A percentile compares a stretch with the other conserved stretches of the same genome.
phyloP scores from a whole-genome alignment of 441 rosid species.

The Eutrema salsugineum region DNA sequence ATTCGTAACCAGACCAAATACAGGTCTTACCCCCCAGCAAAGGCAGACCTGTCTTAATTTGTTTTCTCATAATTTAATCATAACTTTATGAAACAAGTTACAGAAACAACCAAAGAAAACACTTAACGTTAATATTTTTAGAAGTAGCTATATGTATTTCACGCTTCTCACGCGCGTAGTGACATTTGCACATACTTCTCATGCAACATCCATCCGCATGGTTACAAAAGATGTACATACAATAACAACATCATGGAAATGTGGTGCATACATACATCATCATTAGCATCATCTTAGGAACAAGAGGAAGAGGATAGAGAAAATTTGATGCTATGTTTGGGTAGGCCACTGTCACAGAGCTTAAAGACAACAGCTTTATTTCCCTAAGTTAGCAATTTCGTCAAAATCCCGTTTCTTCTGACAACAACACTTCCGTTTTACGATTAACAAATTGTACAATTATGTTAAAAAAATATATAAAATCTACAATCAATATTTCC shows the following conservation, averaged over 20 bases:
- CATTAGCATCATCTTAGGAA: conserved; percentile 6
- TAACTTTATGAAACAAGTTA: not conserved
- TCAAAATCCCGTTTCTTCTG: conserved; percentile 24
- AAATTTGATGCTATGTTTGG: conserved; percentile 22
- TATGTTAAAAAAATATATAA: not conserved
- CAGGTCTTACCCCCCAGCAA: conserved; percentile 15
- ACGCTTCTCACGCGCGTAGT: conserved; percentile 16
- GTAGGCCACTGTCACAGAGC: conserved; percentile 22
- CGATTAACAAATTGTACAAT: not conserved
- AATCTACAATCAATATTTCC: not conserved
- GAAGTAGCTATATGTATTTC: not conserved
- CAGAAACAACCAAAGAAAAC: not conserved
- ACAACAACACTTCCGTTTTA: conserved; percentile 20
- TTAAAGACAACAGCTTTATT: conserved; percentile 13
- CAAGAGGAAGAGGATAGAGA: not conserved
- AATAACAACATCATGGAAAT: not conserved
- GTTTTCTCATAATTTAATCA: not conserved
- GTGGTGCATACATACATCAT: not conserved
- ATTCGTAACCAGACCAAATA: not conserved
- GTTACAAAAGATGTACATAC: not conserved
- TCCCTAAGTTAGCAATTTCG: conserved; percentile 11
- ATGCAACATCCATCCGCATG: conserved; percentile 3
- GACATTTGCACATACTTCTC: conserved; percentile 3
- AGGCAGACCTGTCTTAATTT: conserved; percentile 11
- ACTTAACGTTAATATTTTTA: not conserved